Evolutionary conservation across 345 rosid species (phyloP).

Genomic region (Populus alba): DNA sequence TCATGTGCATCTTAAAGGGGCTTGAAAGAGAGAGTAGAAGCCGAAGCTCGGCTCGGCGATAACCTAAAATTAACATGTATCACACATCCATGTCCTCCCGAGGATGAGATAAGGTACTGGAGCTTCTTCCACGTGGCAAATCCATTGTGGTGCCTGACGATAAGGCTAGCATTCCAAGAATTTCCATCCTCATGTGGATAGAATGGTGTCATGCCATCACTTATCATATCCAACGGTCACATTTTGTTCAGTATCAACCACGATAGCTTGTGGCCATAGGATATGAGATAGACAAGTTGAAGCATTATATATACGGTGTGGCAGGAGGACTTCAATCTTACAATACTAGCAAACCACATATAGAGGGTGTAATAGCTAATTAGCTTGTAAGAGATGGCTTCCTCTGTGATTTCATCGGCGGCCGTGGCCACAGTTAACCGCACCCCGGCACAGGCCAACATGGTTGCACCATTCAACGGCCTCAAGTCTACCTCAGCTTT

Average conservation of each 20-base stretch:
- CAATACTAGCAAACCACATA: background rate
- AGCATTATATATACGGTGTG: conserved; percentile 37
- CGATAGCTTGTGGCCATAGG: conserved; percentile 24
- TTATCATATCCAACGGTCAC: conserved; percentile 33
- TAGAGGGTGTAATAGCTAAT: background rate
- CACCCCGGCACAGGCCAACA: conserved; percentile 36
- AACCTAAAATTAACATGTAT: background rate
- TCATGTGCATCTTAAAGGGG: background rate
- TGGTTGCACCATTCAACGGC: conserved; percentile 52
- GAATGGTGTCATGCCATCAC: conserved; percentile 8
- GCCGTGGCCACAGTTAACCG: conserved; percentile 41
- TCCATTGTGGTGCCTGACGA: conserved; percentile 23
- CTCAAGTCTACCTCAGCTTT: conserved; percentile 41
- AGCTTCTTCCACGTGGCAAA: conserved; percentile 26
- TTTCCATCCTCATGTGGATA: conserved; percentile 12
- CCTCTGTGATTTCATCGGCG: conserved; percentile 53
- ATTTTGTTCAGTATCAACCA: conserved; percentile 8
- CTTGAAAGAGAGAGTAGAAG: background rate
- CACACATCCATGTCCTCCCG: conserved; percentile 16
- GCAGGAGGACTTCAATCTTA: background rate
- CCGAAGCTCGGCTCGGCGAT: background rate
- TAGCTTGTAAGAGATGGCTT: conserved; percentile 39
- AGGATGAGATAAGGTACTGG: conserved; percentile 29
- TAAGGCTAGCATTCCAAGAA: conserved; percentile 19
- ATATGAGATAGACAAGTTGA: conserved; percentile 16